Base-by-base conservation (phyloP, 495 filamentous ascomycete species). In the Xylaria flabelliformis region DNA sequence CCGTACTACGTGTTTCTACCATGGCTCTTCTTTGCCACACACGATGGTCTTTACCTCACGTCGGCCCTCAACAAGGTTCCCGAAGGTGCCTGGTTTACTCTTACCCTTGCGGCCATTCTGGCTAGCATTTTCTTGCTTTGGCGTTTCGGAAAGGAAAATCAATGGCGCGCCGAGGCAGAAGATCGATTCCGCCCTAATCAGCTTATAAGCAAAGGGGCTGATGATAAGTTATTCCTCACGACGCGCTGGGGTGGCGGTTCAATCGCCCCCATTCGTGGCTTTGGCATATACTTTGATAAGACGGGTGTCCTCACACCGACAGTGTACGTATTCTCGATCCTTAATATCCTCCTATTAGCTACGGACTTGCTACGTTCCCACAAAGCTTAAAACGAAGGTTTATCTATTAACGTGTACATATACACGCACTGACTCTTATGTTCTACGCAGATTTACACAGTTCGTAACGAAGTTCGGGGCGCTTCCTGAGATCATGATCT, bases 141-240 rank as follows among this genome's bases (percentile, higher is more conserved):
- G 91, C 88, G 91, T 24, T 93, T 87, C 68, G 91, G 91, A 19
- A 93, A 94, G 77, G 89, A 92, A 70, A 85, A 86, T 64, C 91
- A 94, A 77, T 94, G 91, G 91, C 81, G 75, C 17, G 87, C 91
- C 12, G 91, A 94, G 78, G 84, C 82, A 0, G 82, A 84, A 56
- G 90, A 92, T 70, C 84, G 86, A 0, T 84, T 92, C 69, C 82
- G 84, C 26, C 83, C 83, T 2, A 80, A 80, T 0, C 79, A 85
- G 5, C 80, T 89, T 15, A 70, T 89, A 2, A 81, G 77, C 1
- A 77, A 71, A 8, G 76, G 76, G 53, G 64, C 51, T 9, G 76
- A 74, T 3, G 69, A 72, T 26, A 74, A 65, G 3, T 70, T 83
- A 19, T 71, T 74, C 15, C 79, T 88, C 21, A 75, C 81, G 0